These are phyloP conservation scores for Solanum peruvianum DNA, from an alignment of 257 asterid species.

Conservation along the genomic window DNA sequence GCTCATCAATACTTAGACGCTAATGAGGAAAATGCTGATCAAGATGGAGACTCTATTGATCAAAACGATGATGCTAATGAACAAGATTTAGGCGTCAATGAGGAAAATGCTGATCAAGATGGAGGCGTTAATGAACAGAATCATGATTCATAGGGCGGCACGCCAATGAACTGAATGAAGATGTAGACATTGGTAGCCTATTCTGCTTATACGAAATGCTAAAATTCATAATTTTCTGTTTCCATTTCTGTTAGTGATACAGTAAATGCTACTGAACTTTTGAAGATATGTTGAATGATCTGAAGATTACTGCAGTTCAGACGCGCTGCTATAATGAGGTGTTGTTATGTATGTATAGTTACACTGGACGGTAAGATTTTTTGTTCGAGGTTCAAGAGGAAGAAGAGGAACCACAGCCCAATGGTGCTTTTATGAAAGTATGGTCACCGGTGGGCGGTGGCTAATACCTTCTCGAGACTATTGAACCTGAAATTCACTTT, in stretches of 20 bases:
- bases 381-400: background rate
- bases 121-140: background rate
- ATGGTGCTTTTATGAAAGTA: too few species aligned
- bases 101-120: too few species aligned
- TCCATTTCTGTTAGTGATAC: background rate
- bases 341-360: background rate
- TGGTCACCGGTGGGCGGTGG: background rate
- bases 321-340: background rate
- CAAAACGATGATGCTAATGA: background rate
- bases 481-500: background rate
- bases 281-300: too few species aligned
- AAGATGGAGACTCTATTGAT: too few species aligned
- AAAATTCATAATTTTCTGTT: too few species aligned
- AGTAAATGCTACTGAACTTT: too few species aligned
- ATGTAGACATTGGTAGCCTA: background rate
- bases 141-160: background rate
- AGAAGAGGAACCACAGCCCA: too few species aligned
- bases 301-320: too few species aligned
- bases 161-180: background rate
- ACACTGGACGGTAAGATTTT: background rate
- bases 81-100: background rate
- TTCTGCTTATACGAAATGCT: background rate
- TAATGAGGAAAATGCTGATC: too few species aligned
- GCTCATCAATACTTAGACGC: too few species aligned
- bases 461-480: background rate